Evolutionary conservation across 768 basidiomycete species (phyloP), one percentile per base, ranked within the genome.

Genomic region (Lanmaoa rubissima): DNA sequence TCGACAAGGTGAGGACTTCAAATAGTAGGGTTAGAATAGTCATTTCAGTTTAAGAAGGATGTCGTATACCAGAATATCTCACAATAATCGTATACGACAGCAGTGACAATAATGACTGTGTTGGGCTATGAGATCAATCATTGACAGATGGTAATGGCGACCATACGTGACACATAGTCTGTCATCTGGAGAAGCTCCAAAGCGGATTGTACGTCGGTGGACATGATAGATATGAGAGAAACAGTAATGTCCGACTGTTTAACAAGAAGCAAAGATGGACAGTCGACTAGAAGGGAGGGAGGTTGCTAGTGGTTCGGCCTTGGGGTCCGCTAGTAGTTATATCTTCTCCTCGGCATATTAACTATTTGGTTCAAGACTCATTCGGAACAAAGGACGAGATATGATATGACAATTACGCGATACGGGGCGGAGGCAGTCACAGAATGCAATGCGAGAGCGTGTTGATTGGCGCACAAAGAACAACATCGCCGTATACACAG

Each of bases 1-100:
- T 35, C 3, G 54, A 24, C 6, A 59, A 48, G 1, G 19, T 51
- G 49, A 59, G 54, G 12, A 51, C 58, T 56, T 24, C 21, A 24
- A 24, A 24, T n/a, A n/a, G 21, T 24, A 24, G 24, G 16, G 3
- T 26, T 7, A 28, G 13, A 36, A 12, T 10, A 3, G 11, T 16
- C 5, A 24, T 8, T 2, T 21, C 39, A 42, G 48, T 36, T 14
- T 11, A 16, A 13, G 7, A 11, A 28, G 16, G 26, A 13, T 5
- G 35, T 3, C 1, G 4, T 34, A 14, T 21, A 49, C 36, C 6
- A 28, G 28, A 28, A 6, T 28, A 5, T 28, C 28, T 28, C 28
- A 28, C 28, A 28, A 28, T 28, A 28, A 28, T 28, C 28, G 0
- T 28, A 28, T 28, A 28, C 4, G 28, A 4, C 6, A 6, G 28